Base-by-base conservation (phyloP, 768 basidiomycete genomes). In the Cystobasidium tubakii region DNA sequence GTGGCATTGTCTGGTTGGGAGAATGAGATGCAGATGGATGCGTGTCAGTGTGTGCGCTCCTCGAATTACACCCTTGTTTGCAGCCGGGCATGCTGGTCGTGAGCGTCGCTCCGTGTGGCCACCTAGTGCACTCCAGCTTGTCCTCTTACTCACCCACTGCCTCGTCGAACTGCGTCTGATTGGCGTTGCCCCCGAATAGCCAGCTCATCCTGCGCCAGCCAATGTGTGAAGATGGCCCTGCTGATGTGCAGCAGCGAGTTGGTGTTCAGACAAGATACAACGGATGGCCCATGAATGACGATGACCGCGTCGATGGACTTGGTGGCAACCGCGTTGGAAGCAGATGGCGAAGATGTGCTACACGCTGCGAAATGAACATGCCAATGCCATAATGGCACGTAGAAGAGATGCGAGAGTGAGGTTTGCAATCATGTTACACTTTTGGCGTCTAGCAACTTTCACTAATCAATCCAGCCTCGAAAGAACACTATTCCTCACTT, bases 1-100 rank as follows among this genome's bases (percentile, higher is more conserved):
- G 93, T 96, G n/a, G 91, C 90, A 83, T 90, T 92, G 84, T 93
- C 92, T 95, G 81, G 15, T 39, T 6, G 39, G 74, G 57, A 29
- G 57, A 21, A 13, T 29, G 57, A 4, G 29, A 4, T 15, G 17
- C 27, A 60, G 23, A 60, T 3, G 6, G 27, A 12, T 17, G 15
- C 13, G 23, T 27, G 57, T 60, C 57, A 60, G 57, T 25, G 27
- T 17, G n/a, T 77, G 64, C 75, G 66, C 74, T 60, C 66, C 74
- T 27, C 76, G 12, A n/a, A 43, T 21, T 17, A 31, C 10, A 57
- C 42, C 17, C 25, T 7, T 25, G 29, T 7, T 43, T 13, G 54
- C 67, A 44, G 57, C 33, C 53, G 25, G 43, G 55, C 0, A 53
- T 13, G 13, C 31, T 17, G 2, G n/a, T 3, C 36, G 15, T 17